phyloP scores from a whole-genome alignment of 805 yeast species.

The Zygoascus bituminiphila region DNA sequence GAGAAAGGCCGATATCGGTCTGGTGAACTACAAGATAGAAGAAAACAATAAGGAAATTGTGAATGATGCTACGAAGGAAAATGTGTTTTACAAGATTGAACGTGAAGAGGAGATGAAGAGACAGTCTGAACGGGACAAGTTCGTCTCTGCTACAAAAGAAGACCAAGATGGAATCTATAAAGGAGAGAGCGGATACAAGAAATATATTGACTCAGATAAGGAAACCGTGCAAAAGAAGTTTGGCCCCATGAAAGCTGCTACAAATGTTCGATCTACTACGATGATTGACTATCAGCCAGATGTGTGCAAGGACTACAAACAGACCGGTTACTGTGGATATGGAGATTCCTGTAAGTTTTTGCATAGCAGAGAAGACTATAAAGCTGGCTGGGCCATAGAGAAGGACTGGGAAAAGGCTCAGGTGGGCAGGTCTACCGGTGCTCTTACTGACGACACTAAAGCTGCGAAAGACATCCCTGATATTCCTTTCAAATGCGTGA shows the following conservation, averaged over 20 bases:
- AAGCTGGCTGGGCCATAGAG: conserved; percentile 56
- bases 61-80: conserved; percentile 23
- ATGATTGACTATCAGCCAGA: conserved; percentile 85
- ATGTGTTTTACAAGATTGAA: conserved; percentile 17
- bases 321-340: conserved; percentile 92
- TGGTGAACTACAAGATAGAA: conserved; percentile 7
- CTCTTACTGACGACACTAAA: conserved; percentile 3
- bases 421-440: neutral
- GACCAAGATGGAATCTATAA: conserved; percentile 12
- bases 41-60: neutral
- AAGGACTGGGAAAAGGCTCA: conserved; percentile 56
- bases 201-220: conserved; percentile 6
- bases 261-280: conserved; percentile 54
- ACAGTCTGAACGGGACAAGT: conserved; percentile 2
- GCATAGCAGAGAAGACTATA: conserved; percentile 82
- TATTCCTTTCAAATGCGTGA: conserved; percentile 52
- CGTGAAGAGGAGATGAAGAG: conserved; percentile 2
- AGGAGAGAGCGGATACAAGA: conserved; percentile 13
- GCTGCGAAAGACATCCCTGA: conserved; percentile 16
- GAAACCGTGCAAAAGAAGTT: conserved; percentile 15
- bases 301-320: conserved; percentile 83
- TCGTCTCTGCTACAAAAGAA: conserved; percentile 1
- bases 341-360: conserved; percentile 96
- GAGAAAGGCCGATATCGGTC: conserved; percentile 9
- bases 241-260: conserved; percentile 35